These are phyloP conservation scores for Fusarium piperis DNA, from an alignment of 2,329 filamentous ascomycete species.

Conservation along the genomic window DNA sequence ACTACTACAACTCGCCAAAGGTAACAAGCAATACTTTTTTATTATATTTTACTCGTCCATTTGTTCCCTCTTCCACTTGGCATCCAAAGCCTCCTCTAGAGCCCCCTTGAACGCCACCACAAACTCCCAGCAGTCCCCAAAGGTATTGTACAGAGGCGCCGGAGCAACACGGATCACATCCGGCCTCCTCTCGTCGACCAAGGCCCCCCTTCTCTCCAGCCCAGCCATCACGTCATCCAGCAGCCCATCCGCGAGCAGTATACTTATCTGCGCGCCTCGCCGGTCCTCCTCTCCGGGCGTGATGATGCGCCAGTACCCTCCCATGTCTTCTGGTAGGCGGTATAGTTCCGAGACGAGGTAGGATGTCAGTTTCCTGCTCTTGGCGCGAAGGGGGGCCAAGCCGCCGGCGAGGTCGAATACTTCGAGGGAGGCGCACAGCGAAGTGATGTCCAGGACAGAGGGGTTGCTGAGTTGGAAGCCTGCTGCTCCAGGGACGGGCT, in stretches of 20 bases:
- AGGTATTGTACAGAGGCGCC: constrained; percentile 82
- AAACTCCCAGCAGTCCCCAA: constrained; percentile 63
- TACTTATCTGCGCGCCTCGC: constrained; percentile 80
- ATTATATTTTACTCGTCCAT: constrained; percentile 18
- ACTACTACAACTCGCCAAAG: background rate
- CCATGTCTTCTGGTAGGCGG: constrained; percentile 38
- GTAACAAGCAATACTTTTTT: background rate
- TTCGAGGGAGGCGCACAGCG: constrained; percentile 74
- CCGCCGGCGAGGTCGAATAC: constrained; percentile 63
- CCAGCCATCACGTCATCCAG: constrained; percentile 71
- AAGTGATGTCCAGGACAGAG: constrained; percentile 76
- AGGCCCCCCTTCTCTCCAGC: constrained; percentile 72
- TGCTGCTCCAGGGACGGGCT: constrained; percentile 76
- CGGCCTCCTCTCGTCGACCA: constrained; percentile 83
- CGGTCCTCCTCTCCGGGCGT: constrained; percentile 71
- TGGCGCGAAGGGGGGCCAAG: constrained; percentile 69
- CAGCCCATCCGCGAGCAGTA: constrained; percentile 71
- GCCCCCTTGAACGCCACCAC: constrained; percentile 41
- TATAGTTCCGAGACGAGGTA: constrained; percentile 75
- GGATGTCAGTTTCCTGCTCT: constrained; percentile 66
- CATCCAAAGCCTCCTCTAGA: constrained; percentile 37
- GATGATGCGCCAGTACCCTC: constrained; percentile 63
- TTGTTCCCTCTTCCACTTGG: constrained; percentile 25
- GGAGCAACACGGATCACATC: constrained; percentile 84
- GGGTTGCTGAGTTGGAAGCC: constrained; percentile 83